phyloP scores from a whole-genome alignment of 1,284 basidiomycete species.

The Cutaneotrichosporon cavernicola region DNA sequence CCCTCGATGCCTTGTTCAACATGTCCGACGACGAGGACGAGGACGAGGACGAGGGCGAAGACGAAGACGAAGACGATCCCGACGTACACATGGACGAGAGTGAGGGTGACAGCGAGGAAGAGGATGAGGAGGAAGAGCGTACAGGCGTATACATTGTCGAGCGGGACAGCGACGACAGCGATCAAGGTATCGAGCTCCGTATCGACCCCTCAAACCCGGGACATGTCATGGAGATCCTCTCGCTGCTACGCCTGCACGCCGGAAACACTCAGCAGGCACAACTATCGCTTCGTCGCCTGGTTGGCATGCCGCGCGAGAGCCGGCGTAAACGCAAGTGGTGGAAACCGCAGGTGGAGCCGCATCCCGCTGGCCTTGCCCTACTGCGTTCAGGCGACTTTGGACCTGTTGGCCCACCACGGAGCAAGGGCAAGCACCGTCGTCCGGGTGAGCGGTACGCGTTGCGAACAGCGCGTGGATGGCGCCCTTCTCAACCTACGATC shows the following conservation, averaged over 20 bases:
- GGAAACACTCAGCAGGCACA: constrained; percentile 16
- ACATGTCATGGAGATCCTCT: constrained; percentile 28
- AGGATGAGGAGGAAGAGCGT: constrained; percentile 34
- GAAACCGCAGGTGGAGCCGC: constrained; percentile 63
- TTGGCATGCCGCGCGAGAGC: constrained; percentile 16
- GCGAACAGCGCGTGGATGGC: not conserved
- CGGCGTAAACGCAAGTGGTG: constrained; percentile 38
- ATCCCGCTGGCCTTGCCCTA: constrained; percentile 68
- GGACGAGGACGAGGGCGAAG: constrained; percentile 29
- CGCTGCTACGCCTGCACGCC: constrained; percentile 32
- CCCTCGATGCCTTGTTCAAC: constrained; percentile 14
- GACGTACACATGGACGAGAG: constrained; percentile 22
- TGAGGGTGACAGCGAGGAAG: constrained; percentile 12
- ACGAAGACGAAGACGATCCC: constrained; percentile 24
- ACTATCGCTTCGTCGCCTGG: constrained; percentile 32
- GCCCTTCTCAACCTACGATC: constrained; percentile 54
- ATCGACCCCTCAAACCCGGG: not conserved
- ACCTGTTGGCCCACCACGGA: constrained; percentile 55
- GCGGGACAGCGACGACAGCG: constrained; percentile 26
- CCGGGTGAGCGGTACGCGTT: constrained; percentile 14
- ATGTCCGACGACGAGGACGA: constrained; percentile 27
- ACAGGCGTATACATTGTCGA: constrained; percentile 15
- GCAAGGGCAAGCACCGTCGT: constrained; percentile 19
- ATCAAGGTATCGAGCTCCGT: not conserved
- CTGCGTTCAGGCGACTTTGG: constrained; percentile 85